A percentile compares a stretch with the other conserved stretches of the same genome.
These are phyloP conservation scores for Tetradesmus lagerheimii DNA, from an alignment of 139 green algal genomes.

Conservation along the genomic window DNA sequence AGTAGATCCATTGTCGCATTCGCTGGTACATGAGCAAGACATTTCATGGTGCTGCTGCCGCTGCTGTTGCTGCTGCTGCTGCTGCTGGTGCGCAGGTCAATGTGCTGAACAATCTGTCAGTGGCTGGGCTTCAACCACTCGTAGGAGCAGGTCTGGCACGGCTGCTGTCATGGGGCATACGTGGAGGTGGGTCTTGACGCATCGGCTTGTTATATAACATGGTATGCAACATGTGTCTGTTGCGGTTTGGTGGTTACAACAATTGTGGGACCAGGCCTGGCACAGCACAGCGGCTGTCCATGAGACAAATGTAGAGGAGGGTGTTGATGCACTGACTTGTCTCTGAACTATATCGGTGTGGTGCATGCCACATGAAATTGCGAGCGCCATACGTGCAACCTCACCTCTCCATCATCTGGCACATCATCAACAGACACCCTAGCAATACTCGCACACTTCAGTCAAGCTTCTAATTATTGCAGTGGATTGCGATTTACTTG, in stretches of 20 bases:
- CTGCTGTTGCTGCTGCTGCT: background rate
- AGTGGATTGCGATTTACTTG: constrained; percentile 4
- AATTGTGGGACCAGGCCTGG: background rate
- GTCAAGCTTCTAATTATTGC: no score
- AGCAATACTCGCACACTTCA: no score
- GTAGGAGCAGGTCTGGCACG: background rate
- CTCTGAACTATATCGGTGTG: no score
- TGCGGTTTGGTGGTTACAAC: background rate
- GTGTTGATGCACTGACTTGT: no score
- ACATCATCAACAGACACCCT: no score
- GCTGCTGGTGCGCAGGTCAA: background rate
- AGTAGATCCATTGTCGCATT: no score
- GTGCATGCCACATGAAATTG: no score
- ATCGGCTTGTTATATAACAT: background rate
- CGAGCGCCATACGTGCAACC: no score
- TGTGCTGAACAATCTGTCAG: constrained; percentile 17
- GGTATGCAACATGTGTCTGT: background rate
- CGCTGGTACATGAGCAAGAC: no score
- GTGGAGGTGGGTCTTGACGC: background rate
- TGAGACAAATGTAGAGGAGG: background rate
- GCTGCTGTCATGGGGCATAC: background rate
- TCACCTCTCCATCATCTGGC: no score
- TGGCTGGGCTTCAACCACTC: background rate
- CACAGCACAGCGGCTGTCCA: background rate
- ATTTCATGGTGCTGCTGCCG: background rate